These are phyloP conservation scores for Xylaria sp. DNA, from an alignment of 2,329 filamentous ascomycete species.

Conservation along the genomic window DNA sequence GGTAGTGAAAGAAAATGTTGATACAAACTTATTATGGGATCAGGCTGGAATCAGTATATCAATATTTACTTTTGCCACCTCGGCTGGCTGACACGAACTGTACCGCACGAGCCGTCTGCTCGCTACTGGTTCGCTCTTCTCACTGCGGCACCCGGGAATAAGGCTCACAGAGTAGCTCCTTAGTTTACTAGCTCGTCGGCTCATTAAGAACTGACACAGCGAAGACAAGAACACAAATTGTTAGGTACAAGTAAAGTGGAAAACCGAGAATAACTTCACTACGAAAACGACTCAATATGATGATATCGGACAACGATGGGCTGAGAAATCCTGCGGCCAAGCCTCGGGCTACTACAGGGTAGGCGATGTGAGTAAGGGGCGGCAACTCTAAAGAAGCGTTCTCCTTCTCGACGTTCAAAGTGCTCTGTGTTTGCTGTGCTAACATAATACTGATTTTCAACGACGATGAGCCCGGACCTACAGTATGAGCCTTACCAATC, in stretches of 20 bases:
- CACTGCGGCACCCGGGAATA: not conserved
- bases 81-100: not conserved
- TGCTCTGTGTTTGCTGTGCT: not conserved
- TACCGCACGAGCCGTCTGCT: not conserved
- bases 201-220: not conserved
- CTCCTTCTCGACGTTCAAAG: not conserved
- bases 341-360: slow-evolving; percentile 9
- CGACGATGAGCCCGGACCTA: not conserved
- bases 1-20: too few species aligned
- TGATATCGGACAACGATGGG: not conserved
- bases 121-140: too few species aligned
- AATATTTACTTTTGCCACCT: too few species aligned
- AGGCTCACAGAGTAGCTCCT: not conserved
- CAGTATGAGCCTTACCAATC: not conserved
- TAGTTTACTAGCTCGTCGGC: not conserved
- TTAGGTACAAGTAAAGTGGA: not conserved
- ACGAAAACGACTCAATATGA: not conserved
- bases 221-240: not conserved
- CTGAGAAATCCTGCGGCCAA: not conserved
- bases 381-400: not conserved
- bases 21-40: too few species aligned
- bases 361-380: slow-evolving; percentile 16
- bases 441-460: not conserved
- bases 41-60: too few species aligned
- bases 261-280: not conserved